Base-by-base conservation (phyloP, 208 protist genomes). In the Leishmania braziliensis region DNA sequence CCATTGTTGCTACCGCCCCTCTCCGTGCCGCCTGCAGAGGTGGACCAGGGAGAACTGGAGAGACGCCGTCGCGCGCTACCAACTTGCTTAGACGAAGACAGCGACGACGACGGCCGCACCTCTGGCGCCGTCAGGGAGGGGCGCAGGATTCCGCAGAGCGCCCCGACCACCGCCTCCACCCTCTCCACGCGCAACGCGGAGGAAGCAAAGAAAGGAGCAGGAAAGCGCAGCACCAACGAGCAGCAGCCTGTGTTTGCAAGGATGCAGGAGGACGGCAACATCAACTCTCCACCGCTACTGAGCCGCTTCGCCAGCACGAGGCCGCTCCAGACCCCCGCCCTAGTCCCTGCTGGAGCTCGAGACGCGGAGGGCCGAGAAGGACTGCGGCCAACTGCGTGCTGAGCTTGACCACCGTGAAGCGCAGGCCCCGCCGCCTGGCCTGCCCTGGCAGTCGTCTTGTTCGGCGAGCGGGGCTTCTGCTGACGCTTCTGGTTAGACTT, bases 191-290 rank as follows among this genome's bases (percentile, higher is more conserved):
- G 89, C 26, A 87, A 90, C n/a, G 79, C 74, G 43, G 79, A 71
- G 23, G 89, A 77, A 58, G 62, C 66, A 29, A 89, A 87, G 82
- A 90, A 71, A 8, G 79, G 85, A 14, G 83, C 68, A 4, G 91
- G 88, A 60, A 97, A 97, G 51, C 92, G 92, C 51, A 95, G 79
- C 63, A 95, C 77, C 69, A 97, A 60, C 10, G 86, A 90, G 84
- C 93, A 93, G 43, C 82, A 85, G 33, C 91, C 91, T 12, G 85
- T 84, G 69, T 83, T 89, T 53, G 81, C 18, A 56, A 92, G 74
- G 48, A 92, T 93, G 72, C 88, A 93, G 16, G 72, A 75, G 43
- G 92, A 85, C 20, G 93, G 93, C 68, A 97, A 83, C 82, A 95
- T 84, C 70, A 97, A 80, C 84, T 95, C 92, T 0, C 91, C 91